A percentile compares a stretch with the other conserved stretches of the same genome.
These are phyloP conservation scores for Gaultheria prostrata DNA, from an alignment of 148 eudicot species.

Conservation along the genomic window DNA sequence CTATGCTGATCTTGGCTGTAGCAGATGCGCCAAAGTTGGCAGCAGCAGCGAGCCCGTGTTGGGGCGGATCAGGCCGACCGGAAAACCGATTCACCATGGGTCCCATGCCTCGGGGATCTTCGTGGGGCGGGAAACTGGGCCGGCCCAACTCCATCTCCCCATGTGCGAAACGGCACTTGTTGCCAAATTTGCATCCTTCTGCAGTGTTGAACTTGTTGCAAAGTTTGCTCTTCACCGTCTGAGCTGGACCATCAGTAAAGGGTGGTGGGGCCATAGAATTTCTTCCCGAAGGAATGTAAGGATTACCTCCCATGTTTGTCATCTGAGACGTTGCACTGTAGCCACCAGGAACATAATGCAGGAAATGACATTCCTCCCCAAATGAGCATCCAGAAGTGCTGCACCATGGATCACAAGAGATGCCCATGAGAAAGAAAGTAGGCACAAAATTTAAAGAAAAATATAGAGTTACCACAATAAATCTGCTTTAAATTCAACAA, in stretches of 20 bases:
- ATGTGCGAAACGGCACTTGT: constrained; percentile 22
- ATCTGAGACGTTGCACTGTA: constrained; percentile 17
- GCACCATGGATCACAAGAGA: constrained; percentile 8
- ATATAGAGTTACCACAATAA: background rate
- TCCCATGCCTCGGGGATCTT: constrained; percentile 21
- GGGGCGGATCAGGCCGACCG: constrained; percentile 1
- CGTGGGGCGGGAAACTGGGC: constrained; percentile 7
- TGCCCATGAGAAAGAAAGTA: background rate
- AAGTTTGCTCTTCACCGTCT: constrained; percentile 11
- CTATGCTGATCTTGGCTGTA: constrained; percentile 23
- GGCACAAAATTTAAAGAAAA: background rate
- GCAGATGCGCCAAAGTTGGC: constrained; percentile 24
- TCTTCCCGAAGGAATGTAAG: constrained; percentile 2
- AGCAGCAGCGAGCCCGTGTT: constrained; percentile 9
- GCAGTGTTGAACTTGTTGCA: constrained; percentile 19
- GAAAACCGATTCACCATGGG: background rate
- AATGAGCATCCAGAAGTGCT: constrained; percentile 26
- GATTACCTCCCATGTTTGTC: constrained; percentile 19
- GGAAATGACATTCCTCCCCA: constrained; percentile 20
- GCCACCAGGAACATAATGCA: constrained; percentile 20
- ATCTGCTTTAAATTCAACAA: background rate
- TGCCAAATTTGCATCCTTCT: constrained; percentile 22
- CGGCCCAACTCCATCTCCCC: constrained; percentile 21
- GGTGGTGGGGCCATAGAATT: constrained; percentile 14
- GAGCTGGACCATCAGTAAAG: constrained; percentile 16